Base-by-base conservation (phyloP, 768 basidiomycete genomes). In the Butyriboletus loyo region DNA sequence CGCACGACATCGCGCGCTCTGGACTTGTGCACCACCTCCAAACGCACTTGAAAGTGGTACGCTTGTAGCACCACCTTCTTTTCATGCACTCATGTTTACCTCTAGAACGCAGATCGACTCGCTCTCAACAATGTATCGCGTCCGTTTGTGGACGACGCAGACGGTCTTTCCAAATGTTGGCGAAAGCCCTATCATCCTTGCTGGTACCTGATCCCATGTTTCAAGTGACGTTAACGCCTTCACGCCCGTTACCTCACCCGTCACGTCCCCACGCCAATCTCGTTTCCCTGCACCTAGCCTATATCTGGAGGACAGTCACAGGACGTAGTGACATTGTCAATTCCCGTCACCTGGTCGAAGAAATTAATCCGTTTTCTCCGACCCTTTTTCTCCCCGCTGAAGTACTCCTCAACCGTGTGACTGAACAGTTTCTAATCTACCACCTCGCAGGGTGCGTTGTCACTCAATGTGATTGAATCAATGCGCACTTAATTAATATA, bases 51-150 rank as follows among this genome's bases (percentile, higher is more conserved):
- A 73, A 70, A 59, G 59, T 66, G 73, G 86, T 78, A 71, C 46
- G 71, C 50, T 53, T 22, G 31, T 8, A 46, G 7, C 15, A 14
- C 35, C 27, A 25, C 34, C 45, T 32, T 49, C 50, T 38, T 49
- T 22, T 38, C 37, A 36, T 56, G 50, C 35, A 25, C 58, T 62
- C 49, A 64, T 37, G 9, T 37, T 35, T 35, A 46, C 42, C 28
- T 52, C 51, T 60, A 90, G 87, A 89, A 90, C 65, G 72, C 81
- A 19, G 56, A 62, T 36, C 74, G 75, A 52, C 76, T 89, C 11
- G 85, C 83, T 34, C 68, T 89, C 47, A 76, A 76, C 52, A 73
- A 71, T 43, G 70, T 88, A 36, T 86, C 86, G n/a, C 70, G 76
- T 53, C 59, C 77, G 21, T 76, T 75, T 55, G 63, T 82, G 21